Conservation (phyloP, 225 moss, liverwort and hornwort species). For the Asterella californica region DNA sequence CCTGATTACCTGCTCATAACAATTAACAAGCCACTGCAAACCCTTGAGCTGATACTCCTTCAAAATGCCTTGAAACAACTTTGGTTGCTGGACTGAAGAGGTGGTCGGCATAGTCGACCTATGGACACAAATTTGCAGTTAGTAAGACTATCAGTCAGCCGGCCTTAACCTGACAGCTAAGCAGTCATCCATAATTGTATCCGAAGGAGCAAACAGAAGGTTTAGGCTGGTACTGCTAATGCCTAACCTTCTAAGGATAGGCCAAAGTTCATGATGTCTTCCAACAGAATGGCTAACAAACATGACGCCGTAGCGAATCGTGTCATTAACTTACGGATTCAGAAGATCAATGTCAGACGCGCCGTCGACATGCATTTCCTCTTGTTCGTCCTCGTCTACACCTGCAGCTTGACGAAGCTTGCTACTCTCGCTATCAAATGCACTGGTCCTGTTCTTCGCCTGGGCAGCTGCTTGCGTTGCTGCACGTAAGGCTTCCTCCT, state of each 20-base stretch:
- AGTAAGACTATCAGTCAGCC: not conserved
- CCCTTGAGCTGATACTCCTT: constrained; percentile 98
- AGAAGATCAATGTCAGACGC: constrained; percentile 79
- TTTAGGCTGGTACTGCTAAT: no score
- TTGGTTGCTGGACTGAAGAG: constrained; percentile 95
- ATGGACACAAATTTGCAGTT: not conserved
- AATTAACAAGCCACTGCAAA: constrained; percentile 97
- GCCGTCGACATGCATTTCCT: constrained; percentile 41
- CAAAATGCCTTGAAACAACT: constrained; percentile 74
- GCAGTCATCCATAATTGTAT: not conserved
- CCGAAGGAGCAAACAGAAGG: no score
- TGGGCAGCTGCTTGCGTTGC: constrained; percentile 68
- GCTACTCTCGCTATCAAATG: constrained; percentile 76
- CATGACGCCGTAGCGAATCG: not conserved
- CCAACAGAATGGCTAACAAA: not conserved
- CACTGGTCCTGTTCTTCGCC: constrained; percentile 64
- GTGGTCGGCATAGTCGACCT: constrained; percentile 94
- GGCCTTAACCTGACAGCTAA: not conserved
- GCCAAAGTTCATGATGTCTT: no score
- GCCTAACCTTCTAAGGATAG: no score
- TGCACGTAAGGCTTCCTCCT: constrained; percentile 71
- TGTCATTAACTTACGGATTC: constrained; percentile 60
- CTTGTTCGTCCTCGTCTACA: constrained; percentile 35
- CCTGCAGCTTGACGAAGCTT: constrained; percentile 67
- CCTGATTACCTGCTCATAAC: constrained; percentile 81